Evolutionary conservation across 805 yeast species (phyloP), one percentile per base, ranked within the genome.

Genomic region (Hanseniaspora hatyaiensis): DNA sequence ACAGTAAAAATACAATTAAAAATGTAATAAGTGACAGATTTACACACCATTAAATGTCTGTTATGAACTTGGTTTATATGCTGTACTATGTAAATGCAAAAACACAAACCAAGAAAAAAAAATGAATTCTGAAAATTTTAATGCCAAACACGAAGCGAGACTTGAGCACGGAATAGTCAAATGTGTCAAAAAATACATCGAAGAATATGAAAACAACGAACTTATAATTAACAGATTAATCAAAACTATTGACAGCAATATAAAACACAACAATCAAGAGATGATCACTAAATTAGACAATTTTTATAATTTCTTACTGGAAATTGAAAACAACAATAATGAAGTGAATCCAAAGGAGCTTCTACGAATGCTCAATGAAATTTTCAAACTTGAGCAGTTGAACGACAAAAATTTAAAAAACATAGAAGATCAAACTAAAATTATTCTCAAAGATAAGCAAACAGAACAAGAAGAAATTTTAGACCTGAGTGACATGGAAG

Each of bases 331-430:
- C 19, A 8, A 23, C 1, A 28, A 33, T 16, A 18, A 12, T 6
- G 23, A 29, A 18, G 13, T 42, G 5, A 4, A 19, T 18, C 18
- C 16, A 9, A 22, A 33, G 9, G 31, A 37, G 1, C 20, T 37
- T 9, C 15, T 37, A 26, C 6, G 22, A 9, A 37, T 8, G 1
- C 13, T 42, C n/a, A 42, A 34, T 8, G 34, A 34, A 6, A 42
- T 42, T 31, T 42, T 42, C 12, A 33, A 34, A 26, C 18, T 42
- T n/a, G 47, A 42, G 34, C 32, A 20, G 11, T 20, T 19, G n/a
- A 26, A 36, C 9, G 34, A 42, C n/a, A 42, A 42, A 28, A 41
- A 41, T 12, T 6, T 32, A 12, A 41, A 23, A 18, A 24, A 31
- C 16, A 33, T 41, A 6, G 38, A 41, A 32, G 32, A 41, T 9